phyloP scores from a whole-genome alignment of 1,284 basidiomycete genomes.

The Ceratobasidium sp. region DNA sequence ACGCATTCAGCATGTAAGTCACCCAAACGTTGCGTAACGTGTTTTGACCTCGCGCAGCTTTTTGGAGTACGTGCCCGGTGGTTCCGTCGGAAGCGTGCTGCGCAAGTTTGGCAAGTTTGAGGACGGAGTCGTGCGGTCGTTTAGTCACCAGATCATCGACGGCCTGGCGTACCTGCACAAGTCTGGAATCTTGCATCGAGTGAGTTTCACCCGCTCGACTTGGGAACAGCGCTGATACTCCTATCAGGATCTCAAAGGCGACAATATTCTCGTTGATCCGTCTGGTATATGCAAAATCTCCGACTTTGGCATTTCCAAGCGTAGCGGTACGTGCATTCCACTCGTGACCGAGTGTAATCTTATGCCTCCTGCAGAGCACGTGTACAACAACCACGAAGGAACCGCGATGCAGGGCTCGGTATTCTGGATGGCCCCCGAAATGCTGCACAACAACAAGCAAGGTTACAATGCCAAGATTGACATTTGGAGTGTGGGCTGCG shows the following conservation, averaged over 20 bases:
- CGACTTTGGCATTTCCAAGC: constrained; percentile 96
- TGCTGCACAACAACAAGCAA: constrained; percentile 77
- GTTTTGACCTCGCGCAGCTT: constrained; percentile 62
- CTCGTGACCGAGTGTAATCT: constrained; percentile 3
- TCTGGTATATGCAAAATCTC: constrained; percentile 96
- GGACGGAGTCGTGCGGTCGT: constrained; percentile 90
- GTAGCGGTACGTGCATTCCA: constrained; percentile 54
- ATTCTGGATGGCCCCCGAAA: constrained; percentile 99
- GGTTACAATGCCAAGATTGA: constrained; percentile 96
- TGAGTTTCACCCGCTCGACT: constrained; percentile 48
- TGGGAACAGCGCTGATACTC: constrained; percentile 10
- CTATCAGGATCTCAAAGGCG: constrained; percentile 89
- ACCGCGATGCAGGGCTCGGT: constrained; percentile 97
- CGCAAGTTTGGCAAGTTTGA: constrained; percentile 93
- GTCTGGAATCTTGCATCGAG: constrained; percentile 90
- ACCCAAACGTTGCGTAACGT: constrained; percentile 13
- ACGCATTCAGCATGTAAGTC: constrained; percentile 90
- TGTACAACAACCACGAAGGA: constrained; percentile 77
- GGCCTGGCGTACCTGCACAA: constrained; percentile 95
- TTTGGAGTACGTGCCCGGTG: constrained; percentile 97
- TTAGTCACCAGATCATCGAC: constrained; percentile 89
- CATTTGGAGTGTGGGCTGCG: constrained; percentile 98
- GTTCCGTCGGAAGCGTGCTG: constrained; percentile 91
- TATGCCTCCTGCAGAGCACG: constrained; percentile 61
- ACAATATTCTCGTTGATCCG: constrained; percentile 96